A percentile compares a stretch with the other conserved stretches of the same genome.
Evolutionary conservation across 2,329 filamentous ascomycete species (phyloP).

Genomic region (Neurospora sp.): DNA sequence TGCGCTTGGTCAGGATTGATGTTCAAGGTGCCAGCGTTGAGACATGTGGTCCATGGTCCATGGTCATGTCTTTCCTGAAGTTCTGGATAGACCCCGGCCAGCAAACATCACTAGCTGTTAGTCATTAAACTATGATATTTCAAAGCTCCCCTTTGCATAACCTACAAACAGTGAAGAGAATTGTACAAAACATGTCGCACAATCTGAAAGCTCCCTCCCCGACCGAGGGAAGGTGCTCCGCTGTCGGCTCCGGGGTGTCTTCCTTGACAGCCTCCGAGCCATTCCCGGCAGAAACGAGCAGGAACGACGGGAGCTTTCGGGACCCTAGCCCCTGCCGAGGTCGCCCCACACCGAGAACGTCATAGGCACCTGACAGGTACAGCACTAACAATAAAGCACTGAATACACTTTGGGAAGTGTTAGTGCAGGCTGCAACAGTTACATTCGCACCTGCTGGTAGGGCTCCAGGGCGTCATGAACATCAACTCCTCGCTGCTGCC

Average conservation of each 20-base stretch:
- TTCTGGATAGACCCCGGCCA: not conserved
- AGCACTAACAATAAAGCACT: not conserved
- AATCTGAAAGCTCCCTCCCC: not conserved
- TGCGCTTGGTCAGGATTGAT: not conserved
- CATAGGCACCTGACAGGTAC: not conserved
- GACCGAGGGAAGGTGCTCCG: not conserved
- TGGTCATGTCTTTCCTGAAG: not conserved
- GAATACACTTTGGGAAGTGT: not conserved
- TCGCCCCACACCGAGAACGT: not conserved
- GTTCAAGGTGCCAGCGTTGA: not conserved
- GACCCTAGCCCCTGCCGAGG: not conserved
- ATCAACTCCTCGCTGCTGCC: not conserved
- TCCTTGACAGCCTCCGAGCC: not conserved
- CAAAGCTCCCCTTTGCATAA: not conserved
- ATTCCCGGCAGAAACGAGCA: not conserved
- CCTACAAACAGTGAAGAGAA: not conserved
- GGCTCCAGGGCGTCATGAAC: not conserved
- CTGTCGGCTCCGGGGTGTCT: not conserved
- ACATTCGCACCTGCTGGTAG: not conserved
- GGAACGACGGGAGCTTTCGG: not conserved
- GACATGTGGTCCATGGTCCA: not conserved
- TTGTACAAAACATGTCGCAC: not conserved
- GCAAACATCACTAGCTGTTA: not conserved
- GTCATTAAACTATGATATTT: not conserved
- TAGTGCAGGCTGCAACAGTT: not conserved